phyloP scores from a whole-genome alignment of 2,329 filamentous ascomycete genomes.

The Aspergillus fijiensis region DNA sequence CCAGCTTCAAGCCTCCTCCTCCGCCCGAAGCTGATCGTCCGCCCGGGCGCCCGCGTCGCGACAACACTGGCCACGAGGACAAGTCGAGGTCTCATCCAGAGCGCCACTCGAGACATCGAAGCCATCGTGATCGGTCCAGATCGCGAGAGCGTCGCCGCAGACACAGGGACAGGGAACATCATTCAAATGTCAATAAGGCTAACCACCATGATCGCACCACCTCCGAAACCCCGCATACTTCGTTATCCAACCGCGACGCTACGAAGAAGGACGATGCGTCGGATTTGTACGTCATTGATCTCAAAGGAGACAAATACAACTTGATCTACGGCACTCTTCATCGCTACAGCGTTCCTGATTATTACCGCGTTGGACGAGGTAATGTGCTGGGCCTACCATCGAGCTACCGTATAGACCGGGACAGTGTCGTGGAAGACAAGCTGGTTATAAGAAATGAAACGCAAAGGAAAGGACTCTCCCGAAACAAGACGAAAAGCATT shows the following conservation, averaged over 20 bases:
- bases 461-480: constrained; percentile 45
- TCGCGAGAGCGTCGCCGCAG: constrained; percentile 21
- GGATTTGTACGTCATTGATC: constrained; percentile 63
- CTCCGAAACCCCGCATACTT: constrained; percentile 1
- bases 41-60: constrained; percentile 21
- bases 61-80: constrained; percentile 22
- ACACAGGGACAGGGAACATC: constrained; percentile 16
- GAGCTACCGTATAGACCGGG: constrained; percentile 65
- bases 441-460: constrained; percentile 36
- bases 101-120: constrained; percentile 22
- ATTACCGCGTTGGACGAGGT: constrained; percentile 67
- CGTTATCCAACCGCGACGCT: constrained; percentile 11
- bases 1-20: constrained; percentile 65
- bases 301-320: constrained; percentile 73
- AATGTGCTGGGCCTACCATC: constrained; percentile 65
- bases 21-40: constrained; percentile 23
- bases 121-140: constrained; percentile 25
- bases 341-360: constrained; percentile 68
- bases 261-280: constrained; percentile 20
- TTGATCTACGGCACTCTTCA: constrained; percentile 72
- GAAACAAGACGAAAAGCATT: constrained; percentile 46
- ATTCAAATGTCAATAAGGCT: constrained; percentile 13
- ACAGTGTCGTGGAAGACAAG: constrained; percentile 47
- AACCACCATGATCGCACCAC: constrained; percentile 10
- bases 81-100: constrained; percentile 23